Conservation (phyloP, 805 yeast species). For the Maudiozyma saulgeensis region DNA sequence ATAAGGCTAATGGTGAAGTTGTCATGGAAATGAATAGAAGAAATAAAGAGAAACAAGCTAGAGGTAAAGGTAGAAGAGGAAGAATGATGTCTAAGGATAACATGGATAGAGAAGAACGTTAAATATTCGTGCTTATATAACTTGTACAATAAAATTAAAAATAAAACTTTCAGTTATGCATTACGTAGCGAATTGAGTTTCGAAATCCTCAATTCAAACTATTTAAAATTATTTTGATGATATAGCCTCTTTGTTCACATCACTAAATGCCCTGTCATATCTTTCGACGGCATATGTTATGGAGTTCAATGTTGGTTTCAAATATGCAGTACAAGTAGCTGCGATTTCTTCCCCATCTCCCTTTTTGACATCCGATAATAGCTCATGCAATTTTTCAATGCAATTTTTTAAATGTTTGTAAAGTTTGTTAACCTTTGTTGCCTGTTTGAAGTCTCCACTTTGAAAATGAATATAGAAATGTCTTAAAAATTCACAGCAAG, state of each 20-base stretch:
- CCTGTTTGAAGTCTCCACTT: conserved; percentile 39
- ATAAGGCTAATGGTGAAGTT: conserved; percentile 85
- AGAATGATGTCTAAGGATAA: conserved; percentile 36
- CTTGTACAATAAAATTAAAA: background rate
- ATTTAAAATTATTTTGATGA: background rate
- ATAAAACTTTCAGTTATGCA: background rate
- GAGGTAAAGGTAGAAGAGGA: conserved; percentile 32
- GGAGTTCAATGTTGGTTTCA: conserved; percentile 39
- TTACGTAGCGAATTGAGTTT: too few relatives aligned
- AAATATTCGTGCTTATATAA: conserved; percentile 1
- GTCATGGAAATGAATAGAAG: conserved; percentile 62
- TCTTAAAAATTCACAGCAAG: conserved; percentile 63
- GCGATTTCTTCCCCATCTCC: conserved; percentile 25
- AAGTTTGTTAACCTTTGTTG: conserved; percentile 35
- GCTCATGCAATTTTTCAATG: conserved; percentile 31
- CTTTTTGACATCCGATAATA: conserved; percentile 22
- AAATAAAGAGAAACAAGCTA: conserved; percentile 43
- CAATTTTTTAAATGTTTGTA: conserved; percentile 41
- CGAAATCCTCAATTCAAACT: background rate
- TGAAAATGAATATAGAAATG: conserved; percentile 66
- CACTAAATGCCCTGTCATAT: conserved; percentile 30
- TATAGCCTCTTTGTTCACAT: background rate
- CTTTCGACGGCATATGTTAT: conserved; percentile 37
- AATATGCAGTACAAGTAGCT: conserved; percentile 23
- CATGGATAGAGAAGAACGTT: conserved; percentile 38